Base-by-base conservation (phyloP, 345 rosid genomes). In the Gossypium rotundifolium region DNA sequence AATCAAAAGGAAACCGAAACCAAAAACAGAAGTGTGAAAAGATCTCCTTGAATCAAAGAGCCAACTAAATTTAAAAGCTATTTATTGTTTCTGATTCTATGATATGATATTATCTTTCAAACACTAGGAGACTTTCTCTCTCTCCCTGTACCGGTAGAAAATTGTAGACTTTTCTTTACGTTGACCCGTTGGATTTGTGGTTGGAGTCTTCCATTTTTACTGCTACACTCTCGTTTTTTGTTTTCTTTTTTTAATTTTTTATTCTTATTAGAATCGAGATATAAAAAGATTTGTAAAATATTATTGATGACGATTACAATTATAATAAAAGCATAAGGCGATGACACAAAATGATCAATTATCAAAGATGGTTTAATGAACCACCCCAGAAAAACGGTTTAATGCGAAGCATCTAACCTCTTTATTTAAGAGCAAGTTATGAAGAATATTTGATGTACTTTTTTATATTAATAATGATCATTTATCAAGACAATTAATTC, bases 1-100 rank as follows among this genome's bases (percentile, higher is more conserved):
- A 38, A 53, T 23, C 4, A 27, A 9, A 13, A 4, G 8, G 2
- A 20, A 14, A 46, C 16, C 10, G 10, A 45, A 48, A n/a, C 7
- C 11, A 33, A 38, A 29, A 72, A 59, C 66, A 45, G 46, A 73
- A 3, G 44, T 73, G 66, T 45, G 55, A 51, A 46, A 33, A 59
- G 44, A 60, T 68, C 46, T 46, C 57, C 38, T 46, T 23, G 25
- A 60, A 16, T 60, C 63, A 59, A 46, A 60, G 18, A n/a, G 52
- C 74, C 64, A 71, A 71, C 64, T 42, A 61, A 71, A 54, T 73
- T 45, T 13, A 73, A 73, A 25, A 22, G 76, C 57, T 73, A 73
- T 59, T 73, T 60, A 73, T 44, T 73, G 69, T 48, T 73, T 58
- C 23, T 11, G 20, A 67, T 12, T 7, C 60, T 9, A 23, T 54